Evolutionary conservation across 2,329 filamentous ascomycete species (phyloP), one percentile per base, ranked within the genome.

Genomic region (Diaporthe citrichinensis): DNA sequence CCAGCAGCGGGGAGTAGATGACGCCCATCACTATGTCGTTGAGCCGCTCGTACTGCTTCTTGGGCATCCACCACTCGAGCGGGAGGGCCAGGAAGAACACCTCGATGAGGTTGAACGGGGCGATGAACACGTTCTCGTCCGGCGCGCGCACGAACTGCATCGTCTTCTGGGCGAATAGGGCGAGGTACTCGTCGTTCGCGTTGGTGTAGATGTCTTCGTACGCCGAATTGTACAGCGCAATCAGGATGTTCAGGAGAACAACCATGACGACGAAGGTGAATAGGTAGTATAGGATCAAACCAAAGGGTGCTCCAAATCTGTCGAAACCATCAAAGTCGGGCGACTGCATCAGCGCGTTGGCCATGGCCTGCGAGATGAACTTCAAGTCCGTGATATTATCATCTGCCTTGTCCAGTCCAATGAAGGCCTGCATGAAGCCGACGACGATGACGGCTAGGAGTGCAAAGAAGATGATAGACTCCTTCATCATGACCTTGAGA

Each of bases 211-310:
- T 97, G 83, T 98, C 95, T 81, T 97, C 94, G 82, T 99, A 98
- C 2, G 97, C 95, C 62, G 93, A 96, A 85, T 98, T 98, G 87
- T 98, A 99, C 9, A 99, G 91, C 0, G 97, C 97, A 81, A 99
- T 98, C 75, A 99, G 91, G 80, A 99, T 95, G 83, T 99, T 99
- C 79, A 99, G 91, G 36, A 98, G 88, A 74, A 99, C 86, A 34
- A 91, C 96, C 94, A 98, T 98, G 81, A 99, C 94, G 53, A 98
- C 93, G 81, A 99, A 99, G 25, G 96, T 98, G 84, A 98, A 99
- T 82, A 97, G 91, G 86, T 99, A 99, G 87, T 99, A 99, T 14
- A 99, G 92, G 44, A 98, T 94, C 69, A 98, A 90, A 12, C 97
- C 97, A 83, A 98, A 99, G 0, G 97, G 97, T 17, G 94, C 95